Percentiles rank a stretch among this genome's conserved stretches.
Conservation (phyloP, 2,329 filamentous ascomycete species). For the Alternaria atra region DNA sequence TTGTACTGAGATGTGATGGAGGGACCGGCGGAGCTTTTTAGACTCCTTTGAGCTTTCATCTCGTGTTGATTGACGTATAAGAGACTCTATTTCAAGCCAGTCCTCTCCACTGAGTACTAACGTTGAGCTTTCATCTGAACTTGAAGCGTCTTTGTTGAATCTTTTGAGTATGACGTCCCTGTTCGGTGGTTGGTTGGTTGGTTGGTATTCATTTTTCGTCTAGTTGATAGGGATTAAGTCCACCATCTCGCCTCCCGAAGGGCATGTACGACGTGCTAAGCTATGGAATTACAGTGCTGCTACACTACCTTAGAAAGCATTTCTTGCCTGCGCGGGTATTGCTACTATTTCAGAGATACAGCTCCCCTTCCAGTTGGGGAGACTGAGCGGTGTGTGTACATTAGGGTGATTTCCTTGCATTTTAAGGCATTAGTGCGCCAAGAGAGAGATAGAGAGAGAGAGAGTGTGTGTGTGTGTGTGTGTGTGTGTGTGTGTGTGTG, state of each 20-base stretch:
- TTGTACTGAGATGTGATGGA: neutral
- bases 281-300: constrained; percentile 7
- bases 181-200: constrained; percentile 1
- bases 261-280: constrained; percentile 11
- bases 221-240: constrained; percentile 9
- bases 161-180: neutral
- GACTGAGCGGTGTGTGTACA: neutral
- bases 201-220: constrained; percentile 12
- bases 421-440: constrained; percentile 3
- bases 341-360: constrained; percentile 5
- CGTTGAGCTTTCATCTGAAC: neutral
- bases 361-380: constrained; percentile 1
- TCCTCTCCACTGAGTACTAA: neutral
- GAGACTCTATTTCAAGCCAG: neutral
- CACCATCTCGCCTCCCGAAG: constrained; percentile 10
- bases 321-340: constrained; percentile 10
- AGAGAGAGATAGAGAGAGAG: constrained; percentile 1
- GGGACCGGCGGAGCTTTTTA: neutral
- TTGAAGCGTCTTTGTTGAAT: neutral
- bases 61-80: neutral
- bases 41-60: neutral
- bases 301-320: constrained; percentile 9
- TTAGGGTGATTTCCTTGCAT: constrained; percentile 5
- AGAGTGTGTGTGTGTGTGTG: too few relatives aligned
- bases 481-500: too few relatives aligned